Evolutionary conservation across 352 stramenopile genomes (phyloP).

Genomic region (Phytophthora parvispora): DNA sequence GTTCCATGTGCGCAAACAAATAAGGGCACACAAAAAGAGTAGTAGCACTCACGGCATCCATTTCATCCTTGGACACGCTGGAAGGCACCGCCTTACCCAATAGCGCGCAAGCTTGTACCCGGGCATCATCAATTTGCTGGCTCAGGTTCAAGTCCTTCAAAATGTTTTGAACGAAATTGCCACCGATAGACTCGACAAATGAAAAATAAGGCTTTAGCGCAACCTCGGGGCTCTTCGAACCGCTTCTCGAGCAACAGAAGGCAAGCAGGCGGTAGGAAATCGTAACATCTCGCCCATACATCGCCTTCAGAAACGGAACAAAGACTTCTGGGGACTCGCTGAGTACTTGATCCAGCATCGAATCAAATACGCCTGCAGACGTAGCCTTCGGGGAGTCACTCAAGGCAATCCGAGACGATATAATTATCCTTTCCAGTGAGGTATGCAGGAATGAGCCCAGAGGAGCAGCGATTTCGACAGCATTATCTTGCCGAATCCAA

Average conservation of each 20-base stretch:
- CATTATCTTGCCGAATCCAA: slow-evolving; percentile 85
- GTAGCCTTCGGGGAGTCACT: slow-evolving; percentile 71
- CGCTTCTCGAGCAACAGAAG: slow-evolving; percentile 76
- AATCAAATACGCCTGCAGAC: slow-evolving; percentile 77
- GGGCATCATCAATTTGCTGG: slow-evolving; percentile 85
- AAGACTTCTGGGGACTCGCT: slow-evolving; percentile 76
- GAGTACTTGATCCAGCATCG: slow-evolving; percentile 85
- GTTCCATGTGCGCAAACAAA: slow-evolving; percentile 75
- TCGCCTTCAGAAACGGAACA: slow-evolving; percentile 84
- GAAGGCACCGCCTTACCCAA: slow-evolving; percentile 47
- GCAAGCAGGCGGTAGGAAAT: slow-evolving; percentile 82
- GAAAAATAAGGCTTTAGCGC: slow-evolving; percentile 71
- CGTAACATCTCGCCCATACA: slow-evolving; percentile 77
- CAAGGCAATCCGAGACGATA: slow-evolving; percentile 80
- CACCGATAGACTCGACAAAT: slow-evolving; percentile 68
- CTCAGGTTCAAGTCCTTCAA: slow-evolving; percentile 78
- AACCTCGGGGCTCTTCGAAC: slow-evolving; percentile 60
- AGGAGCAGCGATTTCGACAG: slow-evolving; percentile 65
- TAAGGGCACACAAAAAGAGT: slow-evolving; percentile 72
- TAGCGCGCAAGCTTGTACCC: slow-evolving; percentile 66
- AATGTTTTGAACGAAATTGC: slow-evolving; percentile 57
- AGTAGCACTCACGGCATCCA: slow-evolving; percentile 71
- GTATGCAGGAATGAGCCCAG: slow-evolving; percentile 73
- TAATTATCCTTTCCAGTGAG: slow-evolving; percentile 78
- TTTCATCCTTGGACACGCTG: slow-evolving; percentile 52